Percentiles rank a stretch among this genome's conserved stretches.
phyloP scores from a whole-genome alignment of 2,329 filamentous ascomycete species.

The Emergomyces pasteurianus region DNA sequence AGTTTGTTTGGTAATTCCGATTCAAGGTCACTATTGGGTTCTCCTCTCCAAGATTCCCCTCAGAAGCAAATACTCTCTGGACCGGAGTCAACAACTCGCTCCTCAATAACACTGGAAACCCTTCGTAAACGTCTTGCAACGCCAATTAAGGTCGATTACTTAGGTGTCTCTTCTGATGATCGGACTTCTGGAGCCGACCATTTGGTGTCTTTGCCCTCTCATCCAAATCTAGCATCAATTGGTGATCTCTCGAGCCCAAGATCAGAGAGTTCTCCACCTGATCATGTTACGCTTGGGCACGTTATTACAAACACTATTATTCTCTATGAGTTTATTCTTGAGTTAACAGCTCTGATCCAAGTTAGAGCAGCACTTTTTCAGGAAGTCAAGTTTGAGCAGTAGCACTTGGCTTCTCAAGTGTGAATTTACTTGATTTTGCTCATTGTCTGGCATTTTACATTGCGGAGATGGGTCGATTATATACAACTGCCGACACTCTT shows the following conservation, averaged over 20 bases:
- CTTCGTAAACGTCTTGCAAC: conserved; percentile 25
- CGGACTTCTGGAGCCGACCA: not conserved
- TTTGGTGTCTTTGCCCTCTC: not conserved
- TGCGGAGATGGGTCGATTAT: not conserved
- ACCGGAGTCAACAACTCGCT: conserved; percentile 1
- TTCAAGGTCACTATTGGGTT: conserved; percentile 9
- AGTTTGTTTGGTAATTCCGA: conserved; percentile 11
- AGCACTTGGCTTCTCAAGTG: not conserved
- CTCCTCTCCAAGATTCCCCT: conserved; percentile 15
- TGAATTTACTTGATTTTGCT: not conserved
- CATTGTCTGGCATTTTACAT: not conserved
- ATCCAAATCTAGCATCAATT: conserved; percentile 2
- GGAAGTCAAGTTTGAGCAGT: conserved; percentile 51
- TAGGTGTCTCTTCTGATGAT: not conserved
- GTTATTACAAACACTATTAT: conserved; percentile 69
- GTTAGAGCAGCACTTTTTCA: conserved; percentile 64
- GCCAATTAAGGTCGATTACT: conserved; percentile 16
- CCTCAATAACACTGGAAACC: conserved; percentile 18
- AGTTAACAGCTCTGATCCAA: conserved; percentile 63
- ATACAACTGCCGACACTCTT: not conserved
- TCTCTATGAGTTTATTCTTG: conserved; percentile 67
- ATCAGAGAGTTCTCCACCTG: conserved; percentile 14
- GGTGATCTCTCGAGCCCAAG: conserved; percentile 7
- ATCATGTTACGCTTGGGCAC: conserved; percentile 59
- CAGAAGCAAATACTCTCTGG: conserved; percentile 7